Base-by-base conservation (phyloP, 352 stramenopile genomes). In the Globisporangium heterothallicum region DNA sequence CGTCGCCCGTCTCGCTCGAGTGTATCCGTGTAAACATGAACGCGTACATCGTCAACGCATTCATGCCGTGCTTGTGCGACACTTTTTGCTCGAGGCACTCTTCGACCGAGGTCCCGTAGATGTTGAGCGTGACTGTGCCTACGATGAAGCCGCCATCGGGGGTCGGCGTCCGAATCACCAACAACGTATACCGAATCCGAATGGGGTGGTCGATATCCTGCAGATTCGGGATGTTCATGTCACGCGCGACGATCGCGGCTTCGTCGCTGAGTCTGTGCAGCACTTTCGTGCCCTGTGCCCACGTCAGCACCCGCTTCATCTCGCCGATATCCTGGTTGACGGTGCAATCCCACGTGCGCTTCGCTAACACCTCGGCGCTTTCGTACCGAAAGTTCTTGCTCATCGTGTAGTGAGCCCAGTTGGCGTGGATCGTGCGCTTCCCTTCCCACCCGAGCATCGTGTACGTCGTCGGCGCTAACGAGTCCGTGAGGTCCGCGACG, bases 331-430 rank as follows among this genome's bases (percentile, higher is more conserved):
- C 41, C 5, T 48, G 16, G 52, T 70, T 54, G 4, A 68, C 49
- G 4, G 56, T 78, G 8, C 59, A 53, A 22, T 64, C 49, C 73
- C 70, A 81, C 27, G 73, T 75, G 35, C 55, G 58, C 22, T 64
- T 46, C 4, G 63, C 61, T 4, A 84, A 51, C 14, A 36, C 21
- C 26, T 52, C 56, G 3, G 61, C 43, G 18, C 36, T 49, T 32
- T 78, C 65, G 19, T 66, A 47, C 4, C 53, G 44, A 35, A 84
- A 81, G 24, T 60, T 57, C 63, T 81, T 84, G 16, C 53, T 63
- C 55, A 79, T 63, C 24, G 64, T 63, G 46, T 77, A 84, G 47
- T 73, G 60, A 6, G 65, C 68, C 70, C 68, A 84, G 24, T 61
- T 61, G 16, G 43, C 36, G 19, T 74, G 59, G 25, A 84, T 53